Conservation (phyloP, 2,329 filamentous ascomycete genomes). For the Neonectria magnoliae region DNA sequence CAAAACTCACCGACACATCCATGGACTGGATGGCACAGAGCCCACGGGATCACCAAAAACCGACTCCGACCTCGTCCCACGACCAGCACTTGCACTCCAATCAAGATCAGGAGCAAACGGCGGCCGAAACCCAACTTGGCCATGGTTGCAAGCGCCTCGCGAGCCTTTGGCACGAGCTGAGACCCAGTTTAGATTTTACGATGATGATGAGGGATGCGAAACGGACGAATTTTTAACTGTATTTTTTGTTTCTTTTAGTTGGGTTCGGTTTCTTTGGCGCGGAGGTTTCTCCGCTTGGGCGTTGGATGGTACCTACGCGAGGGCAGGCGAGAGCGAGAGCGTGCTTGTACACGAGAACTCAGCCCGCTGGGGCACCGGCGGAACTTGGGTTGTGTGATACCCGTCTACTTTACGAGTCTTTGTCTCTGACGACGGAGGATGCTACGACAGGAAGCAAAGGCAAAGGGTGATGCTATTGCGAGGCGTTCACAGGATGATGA, state of each 20-base stretch:
- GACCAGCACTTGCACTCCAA: constrained; percentile 14
- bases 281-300: constrained; percentile 29
- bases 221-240: constrained; percentile 25
- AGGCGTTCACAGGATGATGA: constrained; percentile 36
- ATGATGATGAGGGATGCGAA: constrained; percentile 34
- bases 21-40: background rate
- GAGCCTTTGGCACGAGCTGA: constrained; percentile 20
- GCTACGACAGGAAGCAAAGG: constrained; percentile 14
- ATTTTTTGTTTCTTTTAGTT: constrained; percentile 10
- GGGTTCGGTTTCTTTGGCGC: constrained; percentile 3
- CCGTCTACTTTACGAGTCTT: constrained; percentile 2
- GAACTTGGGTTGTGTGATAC: constrained; percentile 15
- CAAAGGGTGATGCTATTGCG: background rate
- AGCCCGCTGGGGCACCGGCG: constrained; percentile 17
- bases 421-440: constrained; percentile 15
- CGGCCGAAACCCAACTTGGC: background rate
- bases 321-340: constrained; percentile 22
- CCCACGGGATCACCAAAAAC: constrained; percentile 19
- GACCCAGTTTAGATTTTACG: constrained; percentile 34
- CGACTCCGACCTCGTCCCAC: constrained; percentile 14
- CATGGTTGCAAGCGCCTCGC: background rate
- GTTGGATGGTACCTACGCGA: constrained; percentile 38
- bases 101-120: constrained; percentile 34
- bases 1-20: constrained; percentile 3
- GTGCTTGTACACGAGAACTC: constrained; percentile 26